Evolutionary conservation across 345 rosid species (phyloP).

Genomic region (Sapria himalayana): DNA sequence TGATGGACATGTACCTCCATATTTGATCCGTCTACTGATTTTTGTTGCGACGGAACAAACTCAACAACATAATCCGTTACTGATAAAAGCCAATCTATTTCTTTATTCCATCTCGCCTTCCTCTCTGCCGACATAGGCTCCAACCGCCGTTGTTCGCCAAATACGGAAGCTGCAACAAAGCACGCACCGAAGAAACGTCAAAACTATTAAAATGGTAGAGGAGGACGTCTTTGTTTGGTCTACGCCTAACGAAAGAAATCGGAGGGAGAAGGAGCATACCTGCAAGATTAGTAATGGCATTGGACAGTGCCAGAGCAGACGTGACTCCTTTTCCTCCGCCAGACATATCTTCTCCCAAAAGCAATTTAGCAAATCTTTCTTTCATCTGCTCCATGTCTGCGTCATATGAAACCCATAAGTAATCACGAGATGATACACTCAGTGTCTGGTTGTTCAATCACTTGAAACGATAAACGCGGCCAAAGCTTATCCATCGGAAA

Average conservation of each 20-base stretch:
- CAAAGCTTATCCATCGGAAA: too few species aligned
- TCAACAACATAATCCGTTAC: conserved; percentile 24
- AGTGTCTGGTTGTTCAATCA: too few species aligned
- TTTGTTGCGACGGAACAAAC: conserved; percentile 22
- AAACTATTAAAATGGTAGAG: too few species aligned
- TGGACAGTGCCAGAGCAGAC: conserved; percentile 26
- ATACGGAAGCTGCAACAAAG: conserved; percentile 20
- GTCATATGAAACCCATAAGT: too few species aligned
- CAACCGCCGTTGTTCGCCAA: conserved; percentile 19
- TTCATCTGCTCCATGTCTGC: conserved; percentile 26
- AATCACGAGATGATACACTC: too few species aligned
- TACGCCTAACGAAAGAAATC: too few species aligned
- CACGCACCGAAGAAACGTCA: background rate
- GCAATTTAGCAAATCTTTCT: conserved; percentile 24
- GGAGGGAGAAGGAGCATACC: conserved; percentile 6
- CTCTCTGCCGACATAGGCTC: conserved; percentile 23
- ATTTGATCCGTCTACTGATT: conserved; percentile 13
- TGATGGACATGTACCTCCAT: conserved; percentile 22
- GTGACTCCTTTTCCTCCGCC: conserved; percentile 31
- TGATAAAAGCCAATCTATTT: conserved; percentile 20
- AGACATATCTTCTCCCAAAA: conserved; percentile 32
- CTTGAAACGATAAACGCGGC: too few species aligned
- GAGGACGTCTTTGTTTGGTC: too few species aligned
- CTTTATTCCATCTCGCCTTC: conserved; percentile 24
- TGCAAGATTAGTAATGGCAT: conserved; percentile 29